phyloP scores from a whole-genome alignment of 2,329 filamentous ascomycete species.

The Rutstroemia sp. region DNA sequence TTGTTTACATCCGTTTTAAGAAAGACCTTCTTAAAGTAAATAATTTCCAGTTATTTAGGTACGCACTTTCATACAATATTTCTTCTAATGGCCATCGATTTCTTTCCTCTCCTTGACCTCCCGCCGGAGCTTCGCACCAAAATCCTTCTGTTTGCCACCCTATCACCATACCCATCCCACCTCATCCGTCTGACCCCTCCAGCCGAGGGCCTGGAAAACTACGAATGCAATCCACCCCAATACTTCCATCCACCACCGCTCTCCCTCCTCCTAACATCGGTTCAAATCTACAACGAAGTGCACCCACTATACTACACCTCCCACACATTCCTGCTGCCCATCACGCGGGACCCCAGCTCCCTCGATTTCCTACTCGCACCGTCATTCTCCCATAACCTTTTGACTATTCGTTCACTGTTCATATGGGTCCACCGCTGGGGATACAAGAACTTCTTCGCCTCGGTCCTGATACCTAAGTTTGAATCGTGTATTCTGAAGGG shows the following conservation, averaged over 20 bases:
- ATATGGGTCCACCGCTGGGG: slow-evolving; percentile 21
- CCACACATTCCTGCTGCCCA: slow-evolving; percentile 21
- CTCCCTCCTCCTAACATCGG: slow-evolving; percentile 21
- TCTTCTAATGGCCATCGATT: too few species aligned
- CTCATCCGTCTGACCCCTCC: not conserved
- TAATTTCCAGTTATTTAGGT: too few species aligned
- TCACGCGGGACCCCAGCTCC: slow-evolving; percentile 13
- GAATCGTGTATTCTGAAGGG: slow-evolving; percentile 25
- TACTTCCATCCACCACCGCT: slow-evolving; percentile 13
- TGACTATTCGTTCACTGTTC: slow-evolving; percentile 14
- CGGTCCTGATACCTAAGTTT: slow-evolving; percentile 13
- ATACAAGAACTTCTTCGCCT: slow-evolving; percentile 17
- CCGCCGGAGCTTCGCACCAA: slow-evolving; percentile 24
- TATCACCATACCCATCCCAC: slow-evolving; percentile 1
- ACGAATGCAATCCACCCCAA: not conserved
- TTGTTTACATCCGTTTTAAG: too few species aligned
- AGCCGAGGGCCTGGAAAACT: not conserved
- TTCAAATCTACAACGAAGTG: slow-evolving; percentile 23
- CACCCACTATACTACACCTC: slow-evolving; percentile 21
- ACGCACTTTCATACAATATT: too few species aligned
- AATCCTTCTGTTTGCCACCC: slow-evolving; percentile 19
- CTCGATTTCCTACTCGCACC: slow-evolving; percentile 14
- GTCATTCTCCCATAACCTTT: slow-evolving; percentile 15
- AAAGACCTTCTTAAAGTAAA: too few species aligned
- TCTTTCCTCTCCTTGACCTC: slow-evolving; percentile 19